Conservation (phyloP, 1,139 yeast species). For the Diutina ranongensis region DNA sequence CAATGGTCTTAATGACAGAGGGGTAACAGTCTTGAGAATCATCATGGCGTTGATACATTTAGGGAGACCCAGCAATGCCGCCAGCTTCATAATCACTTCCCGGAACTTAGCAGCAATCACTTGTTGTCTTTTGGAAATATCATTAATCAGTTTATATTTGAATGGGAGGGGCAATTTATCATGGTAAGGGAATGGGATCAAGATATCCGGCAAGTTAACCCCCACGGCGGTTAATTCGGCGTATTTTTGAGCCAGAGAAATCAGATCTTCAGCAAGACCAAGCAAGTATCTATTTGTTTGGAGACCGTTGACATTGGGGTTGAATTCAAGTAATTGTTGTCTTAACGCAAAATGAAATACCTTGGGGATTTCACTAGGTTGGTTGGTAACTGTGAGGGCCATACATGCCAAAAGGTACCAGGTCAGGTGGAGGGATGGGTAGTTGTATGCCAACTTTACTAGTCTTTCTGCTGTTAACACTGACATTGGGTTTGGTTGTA, state of each 20-base stretch:
- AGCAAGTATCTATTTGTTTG: constrained; percentile 22
- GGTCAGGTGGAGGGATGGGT: constrained; percentile 28
- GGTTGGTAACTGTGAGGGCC: constrained; percentile 69
- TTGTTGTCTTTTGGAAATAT: constrained; percentile 25
- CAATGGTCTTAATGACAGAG: constrained; percentile 29
- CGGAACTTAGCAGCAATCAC: constrained; percentile 48
- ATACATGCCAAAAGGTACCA: constrained; percentile 83
- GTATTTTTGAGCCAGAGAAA: constrained; percentile 26
- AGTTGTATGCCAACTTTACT: constrained; percentile 44
- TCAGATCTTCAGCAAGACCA: constrained; percentile 29
- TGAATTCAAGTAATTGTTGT: constrained; percentile 28
- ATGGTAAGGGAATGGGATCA: constrained; percentile 30
- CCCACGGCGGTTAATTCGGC: constrained; percentile 33
- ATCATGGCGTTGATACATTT: constrained; percentile 72
- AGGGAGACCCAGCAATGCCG: constrained; percentile 77
- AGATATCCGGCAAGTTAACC: constrained; percentile 31
- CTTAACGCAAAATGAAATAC: constrained; percentile 65
- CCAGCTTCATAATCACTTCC: constrained; percentile 66
- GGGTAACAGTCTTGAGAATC: constrained; percentile 55
- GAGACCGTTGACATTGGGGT: constrained; percentile 15
- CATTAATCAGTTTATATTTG: constrained; percentile 23
- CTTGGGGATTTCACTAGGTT: constrained; percentile 69
- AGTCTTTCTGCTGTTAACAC: constrained; percentile 46
- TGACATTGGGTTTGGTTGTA: neutral
- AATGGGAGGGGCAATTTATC: constrained; percentile 28